Evolutionary conservation across 108 stramenopile genomes (phyloP).

Genomic region (Cyclotella cryptica): DNA sequence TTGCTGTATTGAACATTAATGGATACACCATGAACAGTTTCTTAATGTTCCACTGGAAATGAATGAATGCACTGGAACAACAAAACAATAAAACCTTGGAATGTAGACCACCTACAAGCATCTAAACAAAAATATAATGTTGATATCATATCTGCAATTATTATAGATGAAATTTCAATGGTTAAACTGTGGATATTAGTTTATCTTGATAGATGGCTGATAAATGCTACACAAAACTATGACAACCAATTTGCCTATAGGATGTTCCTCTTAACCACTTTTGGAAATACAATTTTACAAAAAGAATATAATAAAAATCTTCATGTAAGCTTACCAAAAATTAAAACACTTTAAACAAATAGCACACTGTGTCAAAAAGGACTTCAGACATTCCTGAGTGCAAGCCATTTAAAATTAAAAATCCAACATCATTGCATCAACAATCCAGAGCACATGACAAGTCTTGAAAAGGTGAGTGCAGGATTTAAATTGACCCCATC

Average conservation of each 20-base stretch:
- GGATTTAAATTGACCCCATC: constrained; percentile 9
- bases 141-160: constrained; percentile 12
- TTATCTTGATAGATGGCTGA: constrained; percentile 25
- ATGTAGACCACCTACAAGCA: background rate
- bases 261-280: no score
- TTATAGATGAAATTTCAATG: constrained; percentile 29
- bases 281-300: no score
- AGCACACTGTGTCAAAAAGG: constrained; percentile 11
- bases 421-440: constrained; percentile 18
- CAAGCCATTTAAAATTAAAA: constrained; percentile 11
- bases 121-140: constrained; percentile 13
- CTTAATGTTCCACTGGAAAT: background rate
- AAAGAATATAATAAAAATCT: no score
- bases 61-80: background rate
- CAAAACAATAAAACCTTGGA: background rate
- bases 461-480: constrained; percentile 14
- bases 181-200: constrained; percentile 26
- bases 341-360: constrained; percentile 6
- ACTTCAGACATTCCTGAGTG: constrained; percentile 7
- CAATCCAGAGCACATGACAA: constrained; percentile 20
- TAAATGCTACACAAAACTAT: constrained; percentile 20
- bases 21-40: constrained; percentile 13
- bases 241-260: constrained; percentile 26
- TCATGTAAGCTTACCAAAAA: no score
- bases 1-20: constrained; percentile 22